A percentile compares a stretch with the other conserved stretches of the same genome.
phyloP scores from a whole-genome alignment of 352 stramenopile genomes.

The Plasmopara viticola region DNA sequence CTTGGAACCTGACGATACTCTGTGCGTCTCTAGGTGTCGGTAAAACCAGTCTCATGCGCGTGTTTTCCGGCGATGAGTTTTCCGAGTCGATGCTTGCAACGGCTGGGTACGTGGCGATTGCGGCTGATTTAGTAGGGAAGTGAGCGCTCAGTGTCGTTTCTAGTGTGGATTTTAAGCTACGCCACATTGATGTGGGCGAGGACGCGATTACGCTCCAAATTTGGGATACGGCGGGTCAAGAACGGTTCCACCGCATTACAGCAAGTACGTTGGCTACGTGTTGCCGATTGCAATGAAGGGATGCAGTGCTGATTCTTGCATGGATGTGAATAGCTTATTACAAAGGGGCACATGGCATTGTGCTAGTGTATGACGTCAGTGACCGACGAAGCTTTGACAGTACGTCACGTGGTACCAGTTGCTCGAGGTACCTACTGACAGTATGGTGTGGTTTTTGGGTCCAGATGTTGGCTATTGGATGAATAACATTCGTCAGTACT shows the following conservation, averaged over 20 bases:
- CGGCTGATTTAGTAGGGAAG: background rate
- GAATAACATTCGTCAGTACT: slow-evolving; percentile 92
- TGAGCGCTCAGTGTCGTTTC: background rate
- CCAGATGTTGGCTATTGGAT: slow-evolving; percentile 93
- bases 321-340: slow-evolving; percentile 81
- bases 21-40: slow-evolving; percentile 52
- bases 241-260: slow-evolving; percentile 92
- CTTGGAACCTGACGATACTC: slow-evolving; percentile 8
- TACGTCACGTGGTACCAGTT: slow-evolving; percentile 27
- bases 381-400: slow-evolving; percentile 90
- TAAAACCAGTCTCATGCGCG: slow-evolving; percentile 91
- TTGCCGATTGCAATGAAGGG: background rate
- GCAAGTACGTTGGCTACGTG: slow-evolving; percentile 50
- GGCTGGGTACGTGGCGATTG: slow-evolving; percentile 57
- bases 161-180: slow-evolving; percentile 91
- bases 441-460: background rate
- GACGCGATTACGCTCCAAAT: slow-evolving; percentile 90
- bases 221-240: slow-evolving; percentile 93
- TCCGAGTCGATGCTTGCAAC: slow-evolving; percentile 87
- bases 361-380: slow-evolving; percentile 91
- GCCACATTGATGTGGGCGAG: slow-evolving; percentile 76
- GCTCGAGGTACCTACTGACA: too few species aligned
- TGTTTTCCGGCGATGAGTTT: slow-evolving; percentile 90
- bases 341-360: slow-evolving; percentile 90
- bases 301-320: background rate